Evolutionary conservation across 1,139 yeast genomes (phyloP).

Genomic region (Scheffersomyces parashehatae): DNA sequence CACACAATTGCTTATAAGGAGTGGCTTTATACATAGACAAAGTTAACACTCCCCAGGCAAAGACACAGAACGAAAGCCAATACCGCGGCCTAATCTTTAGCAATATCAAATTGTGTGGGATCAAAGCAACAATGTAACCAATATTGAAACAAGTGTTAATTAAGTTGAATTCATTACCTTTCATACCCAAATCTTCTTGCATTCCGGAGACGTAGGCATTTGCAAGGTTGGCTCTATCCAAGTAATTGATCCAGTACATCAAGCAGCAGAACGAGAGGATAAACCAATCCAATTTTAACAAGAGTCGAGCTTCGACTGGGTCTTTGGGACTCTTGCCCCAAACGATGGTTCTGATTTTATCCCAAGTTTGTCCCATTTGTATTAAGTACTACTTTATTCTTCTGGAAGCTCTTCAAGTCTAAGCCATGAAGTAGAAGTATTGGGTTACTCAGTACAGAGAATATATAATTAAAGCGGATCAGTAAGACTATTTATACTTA

Average conservation of each 20-base stretch:
- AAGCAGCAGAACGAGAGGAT: constrained; percentile 58
- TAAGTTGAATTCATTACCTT: constrained; percentile 49
- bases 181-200: constrained; percentile 37
- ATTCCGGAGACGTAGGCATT: constrained; percentile 45
- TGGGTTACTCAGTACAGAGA: too few relatives aligned
- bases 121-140: constrained; percentile 59
- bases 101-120: constrained; percentile 56
- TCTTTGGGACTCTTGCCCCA: constrained; percentile 44
- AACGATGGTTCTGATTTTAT: constrained; percentile 11
- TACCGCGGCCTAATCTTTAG: constrained; percentile 53
- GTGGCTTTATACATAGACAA: constrained; percentile 49
- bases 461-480: too few relatives aligned
- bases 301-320: constrained; percentile 39
- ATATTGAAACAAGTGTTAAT: constrained; percentile 59
- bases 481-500: too few relatives aligned
- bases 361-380: not conserved
- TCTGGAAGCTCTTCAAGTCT: too few relatives aligned
- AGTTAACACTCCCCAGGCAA: constrained; percentile 57
- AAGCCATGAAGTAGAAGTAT: too few relatives aligned
- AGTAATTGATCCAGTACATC: constrained; percentile 52
- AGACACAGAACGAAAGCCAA: constrained; percentile 55
- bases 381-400: too few relatives aligned
- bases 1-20: constrained; percentile 47
- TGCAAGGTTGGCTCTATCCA: constrained; percentile 49
- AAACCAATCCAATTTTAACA: constrained; percentile 55